Percentiles rank a stretch among this genome's conserved stretches.
Conservation (phyloP, 768 basidiomycete genomes). For the Lactarius tabidus region DNA sequence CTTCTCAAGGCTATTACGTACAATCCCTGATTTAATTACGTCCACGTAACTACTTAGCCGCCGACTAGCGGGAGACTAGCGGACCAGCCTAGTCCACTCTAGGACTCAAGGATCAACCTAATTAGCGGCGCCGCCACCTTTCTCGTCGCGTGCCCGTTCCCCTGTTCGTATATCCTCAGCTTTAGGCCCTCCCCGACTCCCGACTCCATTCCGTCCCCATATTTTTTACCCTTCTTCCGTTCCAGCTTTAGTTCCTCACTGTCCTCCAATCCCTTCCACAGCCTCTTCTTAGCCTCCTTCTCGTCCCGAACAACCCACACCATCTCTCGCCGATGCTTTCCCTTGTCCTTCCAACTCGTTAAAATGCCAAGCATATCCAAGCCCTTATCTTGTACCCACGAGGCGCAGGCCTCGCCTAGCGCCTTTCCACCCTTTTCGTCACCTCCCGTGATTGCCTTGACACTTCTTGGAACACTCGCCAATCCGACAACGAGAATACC, state of each 20-base stretch:
- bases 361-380: conserved; percentile 75
- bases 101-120: conserved; percentile 4
- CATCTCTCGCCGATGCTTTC: conserved; percentile 64
- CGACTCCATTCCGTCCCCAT: conserved; percentile 30
- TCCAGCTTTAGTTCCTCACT: conserved; percentile 49
- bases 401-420: conserved; percentile 39
- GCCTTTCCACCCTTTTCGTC: conserved; percentile 38
- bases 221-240: conserved; percentile 34
- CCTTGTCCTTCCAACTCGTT: conserved; percentile 60
- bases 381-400: conserved; percentile 63
- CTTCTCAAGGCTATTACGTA: conserved; percentile 13
- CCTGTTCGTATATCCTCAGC: conserved; percentile 20
- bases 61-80: not conserved
- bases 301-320: conserved; percentile 56
- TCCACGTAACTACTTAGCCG: not conserved
- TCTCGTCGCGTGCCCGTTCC: conserved; percentile 17
- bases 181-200: conserved; percentile 27
- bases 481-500: conserved; percentile 62
- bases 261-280: conserved; percentile 60
- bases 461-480: conserved; percentile 71
- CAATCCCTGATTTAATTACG: conserved; percentile 4
- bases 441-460: conserved; percentile 50
- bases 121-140: conserved; percentile 24
- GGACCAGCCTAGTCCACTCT: not conserved
- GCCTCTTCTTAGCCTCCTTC: conserved; percentile 38